Conservation (phyloP, 2,329 filamentous ascomycete species). For the Neonectria magnoliae region DNA sequence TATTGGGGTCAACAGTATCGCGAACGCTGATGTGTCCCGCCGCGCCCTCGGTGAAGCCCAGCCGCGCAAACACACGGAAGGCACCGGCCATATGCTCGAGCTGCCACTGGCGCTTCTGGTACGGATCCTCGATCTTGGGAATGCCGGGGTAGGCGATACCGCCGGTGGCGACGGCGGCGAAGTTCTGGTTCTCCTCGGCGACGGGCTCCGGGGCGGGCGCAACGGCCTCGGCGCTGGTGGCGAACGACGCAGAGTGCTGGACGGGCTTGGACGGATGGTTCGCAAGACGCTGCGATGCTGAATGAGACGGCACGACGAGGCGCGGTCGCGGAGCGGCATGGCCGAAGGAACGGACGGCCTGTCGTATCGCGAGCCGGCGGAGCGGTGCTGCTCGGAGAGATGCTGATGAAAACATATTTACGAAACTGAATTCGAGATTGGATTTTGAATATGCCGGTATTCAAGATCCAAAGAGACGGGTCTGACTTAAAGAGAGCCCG, state of each 20-base stretch:
- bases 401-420: conserved; percentile 28
- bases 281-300: conserved; percentile 3
- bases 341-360: conserved; percentile 27
- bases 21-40: conserved; percentile 71
- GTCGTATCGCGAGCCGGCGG: conserved; percentile 23
- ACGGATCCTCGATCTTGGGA: conserved; percentile 63
- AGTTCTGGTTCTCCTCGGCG: conserved; percentile 33
- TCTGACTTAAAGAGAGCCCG: neutral
- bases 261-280: neutral
- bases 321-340: conserved; percentile 4
- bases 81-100: conserved; percentile 56
- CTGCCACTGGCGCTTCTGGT: conserved; percentile 48
- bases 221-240: conserved; percentile 35
- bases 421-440: neutral
- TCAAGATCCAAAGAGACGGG: neutral
- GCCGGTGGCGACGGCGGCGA: conserved; percentile 42
- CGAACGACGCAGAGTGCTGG: conserved; percentile 27
- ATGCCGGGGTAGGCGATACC: conserved; percentile 58
- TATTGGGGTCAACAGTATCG: conserved; percentile 66
- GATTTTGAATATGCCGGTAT: neutral
- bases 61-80: conserved; percentile 58
- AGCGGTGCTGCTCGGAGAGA: conserved; percentile 24
- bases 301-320: conserved; percentile 11
- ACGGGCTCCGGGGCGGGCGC: conserved; percentile 11
- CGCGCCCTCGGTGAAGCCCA: conserved; percentile 68